Evolutionary conservation across 495 filamentous ascomycete species (phyloP).

Genomic region (Penicillium lagena): DNA sequence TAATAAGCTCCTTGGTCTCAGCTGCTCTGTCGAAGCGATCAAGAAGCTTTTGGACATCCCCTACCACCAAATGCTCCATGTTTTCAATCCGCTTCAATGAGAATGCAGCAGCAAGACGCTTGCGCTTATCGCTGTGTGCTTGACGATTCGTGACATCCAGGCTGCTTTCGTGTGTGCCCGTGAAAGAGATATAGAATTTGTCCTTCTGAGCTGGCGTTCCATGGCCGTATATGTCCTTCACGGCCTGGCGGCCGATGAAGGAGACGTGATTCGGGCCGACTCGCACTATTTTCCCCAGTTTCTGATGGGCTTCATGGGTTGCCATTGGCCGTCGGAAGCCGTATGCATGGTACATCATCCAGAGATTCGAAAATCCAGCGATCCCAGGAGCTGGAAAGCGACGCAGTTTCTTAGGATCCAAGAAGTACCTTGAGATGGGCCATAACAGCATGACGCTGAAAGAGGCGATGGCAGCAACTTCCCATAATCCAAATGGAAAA

Average conservation of each 20-base stretch:
- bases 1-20: constrained; percentile 8
- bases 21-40: constrained; percentile 12
- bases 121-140: constrained; percentile 30
- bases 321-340: constrained; percentile 7
- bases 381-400: too few relatives aligned
- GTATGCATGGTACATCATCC: too few relatives aligned
- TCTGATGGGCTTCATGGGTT: constrained; percentile 24
- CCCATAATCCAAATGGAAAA: too few relatives aligned
- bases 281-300: constrained; percentile 28
- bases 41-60: constrained; percentile 24
- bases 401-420: too few relatives aligned
- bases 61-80: constrained; percentile 40
- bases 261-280: constrained; percentile 39
- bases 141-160: constrained; percentile 22
- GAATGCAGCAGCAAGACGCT: constrained; percentile 32
- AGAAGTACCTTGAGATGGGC: too few relatives aligned
- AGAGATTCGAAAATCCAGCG: too few relatives aligned
- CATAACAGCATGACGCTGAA: too few relatives aligned
- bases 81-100: constrained; percentile 34
- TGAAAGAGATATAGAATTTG: constrained; percentile 21
- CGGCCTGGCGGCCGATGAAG: constrained; percentile 25
- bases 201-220: constrained; percentile 34
- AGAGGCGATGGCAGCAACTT: too few relatives aligned
- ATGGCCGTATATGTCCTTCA: constrained; percentile 45
- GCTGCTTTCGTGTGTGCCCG: constrained; percentile 25